Evolutionary conservation across 2,329 filamentous ascomycete genomes (phyloP).

Genomic region (Hypomyces perniciosus): DNA sequence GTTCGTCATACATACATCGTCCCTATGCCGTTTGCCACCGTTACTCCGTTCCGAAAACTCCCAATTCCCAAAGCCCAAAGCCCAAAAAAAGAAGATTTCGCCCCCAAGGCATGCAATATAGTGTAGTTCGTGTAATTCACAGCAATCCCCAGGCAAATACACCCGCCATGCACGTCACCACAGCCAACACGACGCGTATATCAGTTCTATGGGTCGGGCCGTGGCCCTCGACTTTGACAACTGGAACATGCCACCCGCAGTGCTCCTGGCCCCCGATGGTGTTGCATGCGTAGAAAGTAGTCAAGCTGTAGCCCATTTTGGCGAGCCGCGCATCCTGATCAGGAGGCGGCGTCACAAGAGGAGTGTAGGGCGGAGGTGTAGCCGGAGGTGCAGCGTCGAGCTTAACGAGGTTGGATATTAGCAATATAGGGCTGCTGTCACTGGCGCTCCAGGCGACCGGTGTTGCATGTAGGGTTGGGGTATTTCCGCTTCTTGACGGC

Average conservation of each 20-base stretch:
- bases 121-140: slow-evolving; percentile 4
- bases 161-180: slow-evolving; percentile 18
- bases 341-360: slow-evolving; percentile 28
- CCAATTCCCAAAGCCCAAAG: background rate
- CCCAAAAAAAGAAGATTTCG: background rate
- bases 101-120: too few species aligned
- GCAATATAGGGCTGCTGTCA: background rate
- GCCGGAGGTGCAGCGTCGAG: background rate
- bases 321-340: slow-evolving; percentile 24
- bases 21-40: too few species aligned
- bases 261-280: slow-evolving; percentile 25
- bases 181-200: slow-evolving; percentile 17
- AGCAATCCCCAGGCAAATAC: slow-evolving; percentile 22
- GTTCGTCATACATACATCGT: too few species aligned
- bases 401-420: background rate
- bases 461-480: background rate
- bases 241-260: slow-evolving; percentile 32
- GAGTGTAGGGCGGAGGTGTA: slow-evolving; percentile 20
- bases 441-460: background rate
- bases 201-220: slow-evolving; percentile 17
- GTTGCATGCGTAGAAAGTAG: slow-evolving; percentile 29
- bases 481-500: background rate
- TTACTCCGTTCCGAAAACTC: background rate
- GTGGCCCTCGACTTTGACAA: slow-evolving; percentile 22
- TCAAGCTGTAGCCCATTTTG: slow-evolving; percentile 27